Evolutionary conservation across 345 rosid genomes (phyloP).

Genomic region (Salix brachista): DNA sequence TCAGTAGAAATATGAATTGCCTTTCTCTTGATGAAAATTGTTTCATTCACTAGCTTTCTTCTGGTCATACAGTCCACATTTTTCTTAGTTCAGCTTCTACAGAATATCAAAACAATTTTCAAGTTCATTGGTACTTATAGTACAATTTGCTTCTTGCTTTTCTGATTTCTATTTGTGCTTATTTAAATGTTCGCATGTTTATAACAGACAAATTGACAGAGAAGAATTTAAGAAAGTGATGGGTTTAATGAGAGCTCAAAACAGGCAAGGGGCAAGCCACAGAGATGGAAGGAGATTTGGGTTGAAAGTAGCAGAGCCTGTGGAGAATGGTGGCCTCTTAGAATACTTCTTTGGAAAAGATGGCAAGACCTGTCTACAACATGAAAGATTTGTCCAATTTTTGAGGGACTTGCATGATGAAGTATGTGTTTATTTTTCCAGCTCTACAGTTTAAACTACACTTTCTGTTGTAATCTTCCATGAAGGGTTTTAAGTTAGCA

Average conservation of each 20-base stretch:
- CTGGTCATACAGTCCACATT: not conserved
- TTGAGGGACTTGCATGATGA: conserved; percentile 22
- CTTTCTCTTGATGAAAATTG: not conserved
- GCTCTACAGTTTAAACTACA: not conserved
- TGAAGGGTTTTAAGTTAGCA: not conserved
- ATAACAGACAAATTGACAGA: conserved; percentile 20
- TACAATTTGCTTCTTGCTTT: not conserved
- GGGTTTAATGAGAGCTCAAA: conserved; percentile 29
- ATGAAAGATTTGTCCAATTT: conserved; percentile 26
- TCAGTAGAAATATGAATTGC: too few species aligned
- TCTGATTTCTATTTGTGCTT: not conserved
- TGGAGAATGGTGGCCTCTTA: conserved; percentile 25
- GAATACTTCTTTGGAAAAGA: conserved; percentile 29
- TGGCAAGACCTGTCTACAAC: conserved; percentile 18
- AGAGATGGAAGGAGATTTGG: conserved; percentile 19
- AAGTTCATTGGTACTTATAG: not conserved
- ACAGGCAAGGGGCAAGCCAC: conserved; percentile 21
- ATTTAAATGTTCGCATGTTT: not conserved
- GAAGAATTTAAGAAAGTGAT: conserved; percentile 27
- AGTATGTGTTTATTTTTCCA: conserved; percentile 1
- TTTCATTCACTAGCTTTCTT: not conserved
- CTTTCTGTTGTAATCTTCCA: not conserved
- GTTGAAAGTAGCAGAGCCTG: conserved; percentile 12
- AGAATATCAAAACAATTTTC: not conserved
- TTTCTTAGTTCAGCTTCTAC: not conserved